Evolutionary conservation across 345 rosid genomes (phyloP).

Genomic region (Odontarrhena argentea): DNA sequence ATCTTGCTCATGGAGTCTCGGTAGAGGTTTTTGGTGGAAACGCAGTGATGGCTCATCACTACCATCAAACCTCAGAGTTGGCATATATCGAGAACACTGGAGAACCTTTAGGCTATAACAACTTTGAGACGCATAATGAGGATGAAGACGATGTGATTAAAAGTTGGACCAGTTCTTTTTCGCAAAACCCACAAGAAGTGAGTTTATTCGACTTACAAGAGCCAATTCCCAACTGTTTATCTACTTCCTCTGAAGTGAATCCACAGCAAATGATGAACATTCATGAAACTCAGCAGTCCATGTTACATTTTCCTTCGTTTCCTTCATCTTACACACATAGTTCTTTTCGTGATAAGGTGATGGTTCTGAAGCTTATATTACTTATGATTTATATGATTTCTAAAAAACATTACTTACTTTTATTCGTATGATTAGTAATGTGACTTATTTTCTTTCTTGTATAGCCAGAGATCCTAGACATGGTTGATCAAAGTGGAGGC

Average conservation of each 20-base stretch:
- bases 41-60: not conserved
- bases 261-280: not conserved
- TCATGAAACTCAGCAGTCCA: not conserved
- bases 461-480: too few relatives aligned
- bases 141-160: not conserved
- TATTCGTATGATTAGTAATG: too few relatives aligned
- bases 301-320: not conserved
- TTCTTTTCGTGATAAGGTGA: slow-evolving; percentile 27
- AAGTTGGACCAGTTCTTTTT: not conserved
- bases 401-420: too few relatives aligned
- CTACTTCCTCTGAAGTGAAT: not conserved
- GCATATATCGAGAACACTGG: too few relatives aligned
- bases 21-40: not conserved
- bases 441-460: too few relatives aligned
- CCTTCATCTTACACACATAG: not conserved
- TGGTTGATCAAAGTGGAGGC: too few relatives aligned
- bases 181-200: not conserved
- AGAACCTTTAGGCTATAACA: too few relatives aligned
- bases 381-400: not conserved
- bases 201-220: not conserved
- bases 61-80: too few relatives aligned
- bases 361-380: not conserved
- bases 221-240: not conserved
- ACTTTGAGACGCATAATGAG: too few relatives aligned
- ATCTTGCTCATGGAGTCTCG: too few relatives aligned